Percentiles rank a stretch among this genome's conserved stretches.
These are phyloP conservation scores for Pichia ethanolica DNA, from an alignment of 805 yeast species.

Conservation along the genomic window DNA sequence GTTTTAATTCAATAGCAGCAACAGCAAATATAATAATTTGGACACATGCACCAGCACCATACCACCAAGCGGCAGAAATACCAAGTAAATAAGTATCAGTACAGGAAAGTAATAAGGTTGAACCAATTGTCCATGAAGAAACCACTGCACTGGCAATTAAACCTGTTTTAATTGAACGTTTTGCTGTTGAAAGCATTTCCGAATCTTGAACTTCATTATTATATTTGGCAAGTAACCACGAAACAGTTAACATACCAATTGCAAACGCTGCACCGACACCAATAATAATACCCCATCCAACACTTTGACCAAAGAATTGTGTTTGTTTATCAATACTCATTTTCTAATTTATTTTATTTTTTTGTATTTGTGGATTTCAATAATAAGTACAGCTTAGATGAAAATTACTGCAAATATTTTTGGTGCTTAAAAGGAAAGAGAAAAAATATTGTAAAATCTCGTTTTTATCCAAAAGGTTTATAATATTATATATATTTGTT, in stretches of 20 bases:
- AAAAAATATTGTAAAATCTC: too few relatives aligned
- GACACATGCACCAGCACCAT: conserved; percentile 29
- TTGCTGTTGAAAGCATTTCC: conserved; percentile 34
- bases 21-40: conserved; percentile 28
- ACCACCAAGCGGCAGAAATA: conserved; percentile 31
- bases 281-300: conserved; percentile 37
- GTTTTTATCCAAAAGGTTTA: too few relatives aligned
- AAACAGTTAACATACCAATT: conserved; percentile 29
- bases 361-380: too few relatives aligned
- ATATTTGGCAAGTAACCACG: conserved; percentile 29
- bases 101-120: conserved; percentile 25
- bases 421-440: too few relatives aligned
- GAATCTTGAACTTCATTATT: conserved; percentile 36
- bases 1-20: conserved; percentile 28
- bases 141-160: conserved; percentile 31
- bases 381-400: too few relatives aligned
- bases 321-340: neutral
- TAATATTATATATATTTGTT: too few relatives aligned
- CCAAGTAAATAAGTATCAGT: conserved; percentile 29
- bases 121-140: conserved; percentile 31
- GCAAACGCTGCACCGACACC: conserved; percentile 42
- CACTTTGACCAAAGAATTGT: conserved; percentile 16
- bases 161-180: conserved; percentile 31
- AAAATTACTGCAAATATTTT: too few relatives aligned
- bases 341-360: too few relatives aligned